These are phyloP conservation scores for Thymus quinquecostatus DNA, from an alignment of 257 asterid species.

Conservation along the genomic window DNA sequence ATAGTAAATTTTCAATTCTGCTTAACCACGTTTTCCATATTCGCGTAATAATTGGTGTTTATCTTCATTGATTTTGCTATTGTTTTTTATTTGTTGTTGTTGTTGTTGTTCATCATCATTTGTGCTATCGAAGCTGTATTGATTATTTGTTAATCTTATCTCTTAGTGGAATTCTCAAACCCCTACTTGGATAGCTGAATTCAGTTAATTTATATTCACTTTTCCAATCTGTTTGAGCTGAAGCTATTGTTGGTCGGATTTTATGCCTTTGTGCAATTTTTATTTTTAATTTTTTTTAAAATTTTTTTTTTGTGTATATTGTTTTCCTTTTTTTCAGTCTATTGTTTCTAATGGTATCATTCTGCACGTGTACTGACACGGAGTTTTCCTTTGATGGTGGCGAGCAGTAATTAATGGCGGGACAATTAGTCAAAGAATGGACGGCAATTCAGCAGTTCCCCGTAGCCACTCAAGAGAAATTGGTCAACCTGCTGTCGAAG, in stretches of 20 bases:
- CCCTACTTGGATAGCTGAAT: neutral
- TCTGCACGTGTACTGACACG: slow-evolving; percentile 8
- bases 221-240: neutral
- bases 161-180: slow-evolving; percentile 22
- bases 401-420: slow-evolving; percentile 63
- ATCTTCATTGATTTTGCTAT: neutral
- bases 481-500: slow-evolving; percentile 79
- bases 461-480: slow-evolving; percentile 81
- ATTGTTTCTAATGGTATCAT: neutral
- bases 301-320: no score
- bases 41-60: neutral
- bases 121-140: neutral
- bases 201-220: neutral
- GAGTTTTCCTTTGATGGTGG: slow-evolving; percentile 21
- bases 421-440: slow-evolving; percentile 84
- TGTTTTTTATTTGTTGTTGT: neutral
- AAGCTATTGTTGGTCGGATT: neutral
- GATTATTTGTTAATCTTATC: neutral
- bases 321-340: neutral
- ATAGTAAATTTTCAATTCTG: neutral
- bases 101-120: no score
- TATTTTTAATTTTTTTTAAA: no score
- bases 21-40: neutral
- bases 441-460: slow-evolving; percentile 89
- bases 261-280: neutral